Base-by-base conservation (phyloP, 2,329 filamentous ascomycete species). In the Arthrobotrys pseudoclavata region DNA sequence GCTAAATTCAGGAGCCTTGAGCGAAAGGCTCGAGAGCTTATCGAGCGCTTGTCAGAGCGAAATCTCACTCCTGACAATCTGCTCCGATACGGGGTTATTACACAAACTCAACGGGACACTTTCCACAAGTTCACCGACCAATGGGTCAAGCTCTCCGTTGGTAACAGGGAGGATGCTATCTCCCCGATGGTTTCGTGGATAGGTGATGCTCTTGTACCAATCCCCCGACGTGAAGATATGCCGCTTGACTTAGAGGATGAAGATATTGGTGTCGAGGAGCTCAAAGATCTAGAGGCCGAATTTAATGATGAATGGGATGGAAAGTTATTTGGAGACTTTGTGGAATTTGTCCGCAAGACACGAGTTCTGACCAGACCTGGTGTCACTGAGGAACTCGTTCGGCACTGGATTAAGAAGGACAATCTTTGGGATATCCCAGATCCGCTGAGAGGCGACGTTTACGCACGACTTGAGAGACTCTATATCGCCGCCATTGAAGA, bases 391-490 rank as follows among this genome's bases (percentile, higher is more conserved):
- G 64, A 82, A 29, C 80, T 84, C 60, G 80, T 86, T 42, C 74
- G 84, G 63, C 79, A 84, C 52, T 80, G 84, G 37, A 79, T 86
- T 48, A 80, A 84, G 62, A 82, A 83, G 22, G 61, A 85, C 0
- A 87, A 94, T 79, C 83, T 95, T 15, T 92, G 88, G 83, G 85
- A 86, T 0, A 87, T 95, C 10, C 86, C 86, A 0, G 80, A 83
- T 0, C 82, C 84, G 2, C 83, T 86, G 18, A 89, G 93, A 4
- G 90, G 90, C 0, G 85, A 86, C 0, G 85, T 95, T 0, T 96
- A 94, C 83, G 87, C 88, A 50, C 85, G 88, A 69, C 86, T 95
- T 69, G 88, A 90, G 79, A 83, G 85, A 0, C 82, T 85, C 63
- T 83, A 89, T 0, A 87, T 92, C 67, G 83, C 83, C 0, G 81